phyloP scores from a whole-genome alignment of 495 filamentous ascomycete genomes.

The Neurospora sp. region DNA sequence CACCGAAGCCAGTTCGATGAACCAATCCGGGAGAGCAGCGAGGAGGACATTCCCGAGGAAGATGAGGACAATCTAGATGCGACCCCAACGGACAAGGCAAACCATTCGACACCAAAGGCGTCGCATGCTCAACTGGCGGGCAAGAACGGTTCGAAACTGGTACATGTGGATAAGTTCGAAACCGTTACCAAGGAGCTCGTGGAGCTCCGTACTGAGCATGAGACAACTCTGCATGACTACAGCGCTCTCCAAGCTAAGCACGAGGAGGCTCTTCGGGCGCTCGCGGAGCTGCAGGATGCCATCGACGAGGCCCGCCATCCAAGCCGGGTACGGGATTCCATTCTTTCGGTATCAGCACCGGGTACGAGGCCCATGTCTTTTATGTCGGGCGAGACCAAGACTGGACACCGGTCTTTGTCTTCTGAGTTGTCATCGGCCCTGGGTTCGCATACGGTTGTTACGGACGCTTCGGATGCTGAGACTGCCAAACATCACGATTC shows the following conservation, averaged over 20 bases:
- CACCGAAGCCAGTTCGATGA: slow-evolving; percentile 42
- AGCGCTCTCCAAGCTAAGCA: slow-evolving; percentile 82
- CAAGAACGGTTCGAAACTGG: slow-evolving; percentile 44
- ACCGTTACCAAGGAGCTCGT: slow-evolving; percentile 87
- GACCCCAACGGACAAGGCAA: slow-evolving; percentile 21
- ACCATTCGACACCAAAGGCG: slow-evolving; percentile 19
- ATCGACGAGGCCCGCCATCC: slow-evolving; percentile 73
- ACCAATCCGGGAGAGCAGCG: slow-evolving; percentile 36
- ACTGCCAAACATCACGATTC: slow-evolving; percentile 23
- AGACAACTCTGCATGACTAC: slow-evolving; percentile 69
- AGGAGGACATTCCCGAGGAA: slow-evolving; percentile 23
- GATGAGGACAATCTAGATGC: slow-evolving; percentile 20
- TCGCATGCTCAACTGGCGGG: slow-evolving; percentile 12
- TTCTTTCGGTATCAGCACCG: slow-evolving; percentile 45
- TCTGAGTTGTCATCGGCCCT: slow-evolving; percentile 92
- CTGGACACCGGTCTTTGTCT: slow-evolving; percentile 80
- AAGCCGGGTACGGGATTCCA: slow-evolving; percentile 38
- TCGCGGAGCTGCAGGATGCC: slow-evolving; percentile 77
- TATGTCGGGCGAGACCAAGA: slow-evolving; percentile 74
- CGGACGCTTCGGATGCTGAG: slow-evolving; percentile 47
- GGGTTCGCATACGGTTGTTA: slow-evolving; percentile 62
- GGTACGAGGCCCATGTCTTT: slow-evolving; percentile 74
- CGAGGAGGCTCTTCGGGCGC: slow-evolving; percentile 70
- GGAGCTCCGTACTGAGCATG: slow-evolving; percentile 82
- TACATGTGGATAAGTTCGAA: slow-evolving; percentile 80